Conservation (phyloP, 495 filamentous ascomycete genomes). For the Penicillium turbatum region DNA sequence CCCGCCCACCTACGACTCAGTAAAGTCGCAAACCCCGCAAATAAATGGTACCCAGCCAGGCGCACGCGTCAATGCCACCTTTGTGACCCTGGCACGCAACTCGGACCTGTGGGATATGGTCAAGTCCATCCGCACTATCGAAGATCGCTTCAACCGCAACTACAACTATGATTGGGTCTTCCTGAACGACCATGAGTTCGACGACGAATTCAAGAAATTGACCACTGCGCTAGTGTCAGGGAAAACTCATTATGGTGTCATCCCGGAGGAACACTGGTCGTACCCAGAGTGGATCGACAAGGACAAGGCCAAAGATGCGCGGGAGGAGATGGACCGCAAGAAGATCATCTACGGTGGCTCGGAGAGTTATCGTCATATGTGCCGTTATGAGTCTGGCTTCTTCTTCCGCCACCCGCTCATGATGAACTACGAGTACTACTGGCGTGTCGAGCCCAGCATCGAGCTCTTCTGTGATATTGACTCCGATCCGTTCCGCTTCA, state of each 20-base stretch:
- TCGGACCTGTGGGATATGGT: conserved; percentile 94
- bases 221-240: conserved; percentile 87
- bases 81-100: conserved; percentile 92
- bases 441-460: conserved; percentile 86
- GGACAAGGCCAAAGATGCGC: conserved; percentile 73
- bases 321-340: conserved; percentile 75
- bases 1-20: conserved; percentile 23
- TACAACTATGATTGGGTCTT: conserved; percentile 99
- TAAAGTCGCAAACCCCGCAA: conserved; percentile 26
- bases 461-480: conserved; percentile 82
- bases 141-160: conserved; percentile 94
- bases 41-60: conserved; percentile 50
- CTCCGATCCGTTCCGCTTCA: conserved; percentile 80
- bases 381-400: conserved; percentile 88
- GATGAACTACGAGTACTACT: conserved; percentile 87
- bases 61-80: conserved; percentile 87
- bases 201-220: conserved; percentile 86
- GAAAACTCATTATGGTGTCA: conserved; percentile 80
- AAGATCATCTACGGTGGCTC: conserved; percentile 97
- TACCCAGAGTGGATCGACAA: conserved; percentile 84
- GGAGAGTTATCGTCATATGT: conserved; percentile 89
- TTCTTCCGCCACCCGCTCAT: conserved; percentile 84
- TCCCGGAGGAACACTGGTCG: conserved; percentile 83
- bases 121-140: conserved; percentile 86
- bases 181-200: conserved; percentile 91